Conservation (phyloP, 2,329 filamentous ascomycete species). For the Cladosporium velox region DNA sequence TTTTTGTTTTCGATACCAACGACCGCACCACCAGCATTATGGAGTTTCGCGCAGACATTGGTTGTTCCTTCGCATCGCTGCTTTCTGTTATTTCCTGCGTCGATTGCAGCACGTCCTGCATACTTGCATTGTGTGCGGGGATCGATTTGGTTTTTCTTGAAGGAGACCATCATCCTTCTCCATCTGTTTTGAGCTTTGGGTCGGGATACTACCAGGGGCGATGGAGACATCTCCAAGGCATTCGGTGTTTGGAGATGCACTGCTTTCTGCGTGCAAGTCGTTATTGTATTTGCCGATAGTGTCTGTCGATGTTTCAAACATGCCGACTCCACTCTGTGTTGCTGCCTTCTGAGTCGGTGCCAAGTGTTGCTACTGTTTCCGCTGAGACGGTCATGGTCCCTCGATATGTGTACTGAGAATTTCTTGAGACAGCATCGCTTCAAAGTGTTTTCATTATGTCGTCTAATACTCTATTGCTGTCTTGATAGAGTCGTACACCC, state of each 20-base stretch:
- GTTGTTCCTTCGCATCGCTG: neutral
- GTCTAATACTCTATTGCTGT: constrained; percentile 47
- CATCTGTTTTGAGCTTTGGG: neutral
- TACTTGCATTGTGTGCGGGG: neutral
- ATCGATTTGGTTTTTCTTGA: neutral
- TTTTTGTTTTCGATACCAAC: neutral
- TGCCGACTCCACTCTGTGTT: neutral
- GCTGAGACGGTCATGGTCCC: neutral
- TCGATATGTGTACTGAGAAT: neutral
- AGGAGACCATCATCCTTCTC: neutral
- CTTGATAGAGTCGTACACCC: constrained; percentile 57
- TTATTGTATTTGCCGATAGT: neutral
- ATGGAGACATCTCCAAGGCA: neutral
- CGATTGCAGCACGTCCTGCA: neutral
- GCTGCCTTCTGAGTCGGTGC: neutral
- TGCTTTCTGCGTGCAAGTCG: neutral
- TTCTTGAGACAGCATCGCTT: neutral
- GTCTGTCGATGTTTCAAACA: neutral
- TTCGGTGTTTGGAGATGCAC: neutral
- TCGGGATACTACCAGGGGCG: neutral
- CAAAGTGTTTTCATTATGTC: neutral
- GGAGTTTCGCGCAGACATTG: neutral
- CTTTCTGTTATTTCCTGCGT: neutral
- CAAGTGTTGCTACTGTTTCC: neutral
- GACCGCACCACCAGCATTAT: neutral